Base-by-base conservation (phyloP, 2,329 filamentous ascomycete genomes). In the Echinosphaeria canescens region DNA sequence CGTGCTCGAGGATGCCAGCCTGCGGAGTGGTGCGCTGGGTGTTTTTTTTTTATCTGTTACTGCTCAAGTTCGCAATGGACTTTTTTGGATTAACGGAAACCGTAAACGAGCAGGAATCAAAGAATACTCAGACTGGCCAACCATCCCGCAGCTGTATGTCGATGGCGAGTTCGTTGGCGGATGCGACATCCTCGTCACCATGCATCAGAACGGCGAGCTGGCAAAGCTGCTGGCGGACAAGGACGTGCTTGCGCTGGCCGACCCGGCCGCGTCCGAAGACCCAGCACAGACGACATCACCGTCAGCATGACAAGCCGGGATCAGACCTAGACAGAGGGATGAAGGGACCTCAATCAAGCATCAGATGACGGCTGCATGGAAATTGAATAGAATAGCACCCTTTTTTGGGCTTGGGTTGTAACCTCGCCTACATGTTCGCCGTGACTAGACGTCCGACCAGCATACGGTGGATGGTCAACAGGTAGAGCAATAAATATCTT, bases 121-220 rank as follows among this genome's bases (percentile, higher is more conserved):
- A 56, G 85, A 98, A 53, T 98, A 88, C 59, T 92, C 84, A 2
- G 88, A 95, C 47, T 98, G 88, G 88, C 88, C 88, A 10, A 98
- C 88, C 13, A 95, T 98, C 46, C 88, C 88, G 5, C 88, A 98
- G 51, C 62, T 98, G 12, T 98, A 95, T 51, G 62, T 98, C 27
- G 70, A 90, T 34, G 85, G 85, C 54, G 85, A 98, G 48, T 98
- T 98, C 46, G 61, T 98, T 25, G 88, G 88, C 29, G 88, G 88
- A n/a, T 93, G 84, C 47, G 88, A 98, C 50, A 98, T 98, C 36
- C 51, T 98, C 39, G 75, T 95, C 47, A 76, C 75, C 3, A 95
- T 98, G 88, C 85, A 95, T 55, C 79, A 93, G 53, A 90, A 80
- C 43, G 88, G 88, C 15, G 82, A 90, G 38, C 54, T 98, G 41